phyloP scores from a whole-genome alignment of 306 rosid species.

The Vicia faba region DNA sequence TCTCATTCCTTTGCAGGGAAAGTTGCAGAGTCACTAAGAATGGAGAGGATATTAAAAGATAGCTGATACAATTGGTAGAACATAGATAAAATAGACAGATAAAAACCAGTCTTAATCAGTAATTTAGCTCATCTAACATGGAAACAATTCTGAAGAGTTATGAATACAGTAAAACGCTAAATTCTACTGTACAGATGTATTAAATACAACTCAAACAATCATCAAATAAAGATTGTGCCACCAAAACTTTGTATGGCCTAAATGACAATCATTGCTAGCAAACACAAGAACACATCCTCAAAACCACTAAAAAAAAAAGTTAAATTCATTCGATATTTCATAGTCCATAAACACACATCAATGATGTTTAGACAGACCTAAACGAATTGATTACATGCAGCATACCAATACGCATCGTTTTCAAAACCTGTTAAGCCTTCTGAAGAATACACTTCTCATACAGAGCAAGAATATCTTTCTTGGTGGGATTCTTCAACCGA shows the following conservation, averaged over 20 bases:
- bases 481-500: conserved; percentile 73
- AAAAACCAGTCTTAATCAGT: background rate
- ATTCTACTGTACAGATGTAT: conserved; percentile 26
- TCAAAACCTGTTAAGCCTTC: conserved; percentile 52
- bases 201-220: conserved; percentile 38
- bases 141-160: conserved; percentile 25
- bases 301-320: conserved; percentile 6
- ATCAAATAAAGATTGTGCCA: conserved; percentile 29
- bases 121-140: conserved; percentile 15
- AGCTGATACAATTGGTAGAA: background rate
- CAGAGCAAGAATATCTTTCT: conserved; percentile 72
- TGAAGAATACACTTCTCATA: conserved; percentile 78
- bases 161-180: conserved; percentile 12
- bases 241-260: conserved; percentile 35
- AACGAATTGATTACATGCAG: conserved; percentile 27
- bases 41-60: background rate
- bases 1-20: background rate
- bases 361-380: conserved; percentile 30
- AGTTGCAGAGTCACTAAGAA: background rate
- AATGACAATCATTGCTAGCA: conserved; percentile 23
- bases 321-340: conserved; percentile 27
- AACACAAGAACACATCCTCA: conserved; percentile 31
- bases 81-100: background rate
- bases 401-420: conserved; percentile 37
- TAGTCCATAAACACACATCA: conserved; percentile 29